phyloP scores from a whole-genome alignment of 768 basidiomycete species.

The Hygrocybe coccinea region DNA sequence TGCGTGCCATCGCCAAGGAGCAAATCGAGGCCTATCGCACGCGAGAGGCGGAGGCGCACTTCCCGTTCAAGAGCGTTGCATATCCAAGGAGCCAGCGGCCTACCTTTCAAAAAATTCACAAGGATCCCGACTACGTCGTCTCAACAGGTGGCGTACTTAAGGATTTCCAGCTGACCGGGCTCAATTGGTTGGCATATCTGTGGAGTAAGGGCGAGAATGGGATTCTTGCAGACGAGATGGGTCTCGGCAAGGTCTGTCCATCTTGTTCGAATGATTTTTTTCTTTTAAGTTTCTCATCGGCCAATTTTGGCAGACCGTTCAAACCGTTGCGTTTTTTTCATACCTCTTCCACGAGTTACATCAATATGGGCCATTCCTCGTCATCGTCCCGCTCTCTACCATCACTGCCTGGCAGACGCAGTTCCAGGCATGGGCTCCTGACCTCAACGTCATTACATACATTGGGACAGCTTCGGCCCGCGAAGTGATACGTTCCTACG shows the following conservation, averaged over 20 bases:
- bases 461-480: constrained; percentile 85
- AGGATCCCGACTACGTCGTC: constrained; percentile 82
- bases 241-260: constrained; percentile 78
- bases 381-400: constrained; percentile 96
- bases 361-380: constrained; percentile 95
- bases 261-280: constrained; percentile 5
- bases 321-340: constrained; percentile 91
- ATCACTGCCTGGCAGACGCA: constrained; percentile 98
- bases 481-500: constrained; percentile 85
- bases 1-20: constrained; percentile 69
- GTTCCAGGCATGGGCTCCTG: constrained; percentile 92
- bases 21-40: constrained; percentile 75
- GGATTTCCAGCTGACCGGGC: constrained; percentile 95
- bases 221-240: constrained; percentile 99
- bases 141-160: constrained; percentile 82
- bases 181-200: constrained; percentile 97
- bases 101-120: constrained; percentile 71
- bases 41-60: constrained; percentile 71
- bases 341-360: constrained; percentile 89
- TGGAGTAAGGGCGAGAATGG: constrained; percentile 96
- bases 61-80: constrained; percentile 76
- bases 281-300: constrained; percentile 13
- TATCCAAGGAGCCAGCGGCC: constrained; percentile 71
- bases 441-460: constrained; percentile 94
- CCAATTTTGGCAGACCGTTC: constrained; percentile 62